A percentile compares a stretch with the other conserved stretches of the same genome.
phyloP scores from a whole-genome alignment of 805 yeast species.

The Saccharomyces mikatae region DNA sequence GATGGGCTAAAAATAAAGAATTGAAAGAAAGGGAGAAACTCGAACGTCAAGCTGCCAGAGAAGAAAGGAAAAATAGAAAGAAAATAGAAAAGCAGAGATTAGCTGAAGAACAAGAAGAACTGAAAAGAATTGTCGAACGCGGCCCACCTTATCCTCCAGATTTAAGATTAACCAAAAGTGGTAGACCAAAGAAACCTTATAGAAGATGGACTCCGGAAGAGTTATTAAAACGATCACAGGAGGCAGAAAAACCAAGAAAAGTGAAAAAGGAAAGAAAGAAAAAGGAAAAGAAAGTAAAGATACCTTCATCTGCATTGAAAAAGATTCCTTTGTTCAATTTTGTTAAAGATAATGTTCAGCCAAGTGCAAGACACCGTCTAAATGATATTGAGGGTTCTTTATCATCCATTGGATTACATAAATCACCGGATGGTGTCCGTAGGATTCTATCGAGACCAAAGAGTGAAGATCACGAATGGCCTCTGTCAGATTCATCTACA shows the following conservation, averaged over 20 bases:
- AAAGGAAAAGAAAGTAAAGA: constrained; percentile 14
- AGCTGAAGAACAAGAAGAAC: constrained; percentile 21
- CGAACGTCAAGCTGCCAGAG: constrained; percentile 9
- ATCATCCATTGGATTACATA: constrained; percentile 6
- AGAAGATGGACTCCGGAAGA: constrained; percentile 30
- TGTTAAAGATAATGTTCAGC: constrained; percentile 6
- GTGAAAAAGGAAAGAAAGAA: constrained; percentile 13
- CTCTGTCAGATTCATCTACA: not conserved
- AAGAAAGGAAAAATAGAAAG: constrained; percentile 16
- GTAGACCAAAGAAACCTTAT: constrained; percentile 29
- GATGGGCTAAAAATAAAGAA: not conserved
- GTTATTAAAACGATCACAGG: constrained; percentile 18
- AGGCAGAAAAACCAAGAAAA: constrained; percentile 15
- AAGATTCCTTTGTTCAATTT: constrained; percentile 25
- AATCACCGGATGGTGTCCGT: not conserved
- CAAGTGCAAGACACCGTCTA: constrained; percentile 3
- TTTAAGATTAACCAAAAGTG: constrained; percentile 25
- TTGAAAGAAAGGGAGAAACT: constrained; percentile 3
- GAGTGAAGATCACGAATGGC: constrained; percentile 2
- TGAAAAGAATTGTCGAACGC: constrained; percentile 25
- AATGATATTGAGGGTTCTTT: constrained; percentile 21
- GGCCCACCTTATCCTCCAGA: constrained; percentile 31
- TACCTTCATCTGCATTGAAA: constrained; percentile 21
- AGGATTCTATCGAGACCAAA: not conserved
- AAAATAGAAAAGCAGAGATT: constrained; percentile 15